Base-by-base conservation (phyloP, 176 grass and related monocot genomes). In the Eleusine coracana region DNA sequence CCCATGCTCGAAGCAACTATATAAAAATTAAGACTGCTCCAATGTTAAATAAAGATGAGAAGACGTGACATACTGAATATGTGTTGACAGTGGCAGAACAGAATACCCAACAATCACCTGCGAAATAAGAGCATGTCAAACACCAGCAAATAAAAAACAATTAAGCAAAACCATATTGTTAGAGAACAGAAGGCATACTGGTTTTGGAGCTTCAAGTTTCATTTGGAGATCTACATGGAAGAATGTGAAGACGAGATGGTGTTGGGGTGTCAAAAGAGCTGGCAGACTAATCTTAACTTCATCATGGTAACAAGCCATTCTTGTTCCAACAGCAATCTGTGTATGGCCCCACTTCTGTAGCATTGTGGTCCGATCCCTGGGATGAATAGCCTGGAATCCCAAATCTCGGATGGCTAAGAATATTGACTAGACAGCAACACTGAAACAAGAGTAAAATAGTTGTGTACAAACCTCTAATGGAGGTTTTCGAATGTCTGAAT, bases 211-310 rank as follows among this genome's bases (percentile, higher is more conserved):
- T 92, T 99, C 96, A 71, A 93, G 96, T 79, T 96, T 99, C 77
- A 87, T 99, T 89, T 94, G 96, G 70, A 99, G 93, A 80, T 99
- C 96, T 42, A 96, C 78, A 86, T 99, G 96, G 76, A 90, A 99
- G 79, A 99, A 88, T 25, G 93, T 99, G 88, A 99, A 99, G 40
- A 99, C 77, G 48, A 99, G 93, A 90, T 99, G 96, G 73, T 99
- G 91, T 75, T 99, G 96, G 68, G 91, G 93, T 70, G 93, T 87
- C 84, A 99, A 90, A 90, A 99, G 85, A 74, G 91, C 82, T 55
- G 96, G 93, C 51, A 99, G 87, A 81, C 87, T 93, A 75, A 99
- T 90, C 84, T 96, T 99, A 85, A 99, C 83, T 89, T 99, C 96
- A 83, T 99, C 96, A 72, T 99, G 96, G 42, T 99, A 99, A 71